A percentile compares a stretch with the other conserved stretches of the same genome.
These are phyloP conservation scores for Stagonosporopsis tanaceti DNA, from an alignment of 2,329 filamentous ascomycete genomes.

Conservation along the genomic window DNA sequence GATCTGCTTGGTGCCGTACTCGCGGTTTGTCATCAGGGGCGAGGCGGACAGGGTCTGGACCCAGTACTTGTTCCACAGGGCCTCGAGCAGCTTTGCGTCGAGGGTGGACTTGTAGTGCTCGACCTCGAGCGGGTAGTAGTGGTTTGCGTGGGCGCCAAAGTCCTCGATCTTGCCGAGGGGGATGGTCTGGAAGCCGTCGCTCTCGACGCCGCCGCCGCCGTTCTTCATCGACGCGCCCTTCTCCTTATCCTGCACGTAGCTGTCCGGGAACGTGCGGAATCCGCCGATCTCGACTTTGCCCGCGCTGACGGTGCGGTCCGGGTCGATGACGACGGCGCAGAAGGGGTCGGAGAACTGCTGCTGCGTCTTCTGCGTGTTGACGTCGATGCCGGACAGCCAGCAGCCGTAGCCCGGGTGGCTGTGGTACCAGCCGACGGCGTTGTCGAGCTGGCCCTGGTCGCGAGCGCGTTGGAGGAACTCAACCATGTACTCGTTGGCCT, in stretches of 20 bases:
- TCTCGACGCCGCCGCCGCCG: conserved; percentile 46
- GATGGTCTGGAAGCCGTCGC: conserved; percentile 77
- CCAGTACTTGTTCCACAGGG: conserved; percentile 99
- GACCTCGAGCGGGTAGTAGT: conserved; percentile 91
- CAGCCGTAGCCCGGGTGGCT: conserved; percentile 97
- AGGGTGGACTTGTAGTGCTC: conserved; percentile 94
- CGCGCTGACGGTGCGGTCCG: conserved; percentile 90
- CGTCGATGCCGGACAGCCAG: conserved; percentile 97
- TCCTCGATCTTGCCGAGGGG: conserved; percentile 94
- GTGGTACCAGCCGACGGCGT: conserved; percentile 98
- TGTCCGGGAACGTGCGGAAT: conserved; percentile 87
- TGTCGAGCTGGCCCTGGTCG: conserved; percentile 81
- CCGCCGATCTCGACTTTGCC: conserved; percentile 98
- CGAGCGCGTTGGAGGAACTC: conserved; percentile 80
- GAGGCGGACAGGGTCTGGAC: conserved; percentile 93
- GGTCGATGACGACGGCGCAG: conserved; percentile 94
- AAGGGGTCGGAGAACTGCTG: conserved; percentile 90
- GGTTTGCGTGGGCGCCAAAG: conserved; percentile 89
- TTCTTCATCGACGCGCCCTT: conserved; percentile 42
- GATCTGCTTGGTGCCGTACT: conserved; percentile 93
- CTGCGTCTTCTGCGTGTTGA: conserved; percentile 84
- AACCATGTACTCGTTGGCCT: conserved; percentile 97
- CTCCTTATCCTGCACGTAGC: conserved; percentile 62
- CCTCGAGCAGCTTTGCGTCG: conserved; percentile 83
- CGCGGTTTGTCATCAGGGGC: conserved; percentile 88